Conservation (phyloP, 2,329 filamentous ascomycete genomes). For the Hypoxylon sp. region DNA sequence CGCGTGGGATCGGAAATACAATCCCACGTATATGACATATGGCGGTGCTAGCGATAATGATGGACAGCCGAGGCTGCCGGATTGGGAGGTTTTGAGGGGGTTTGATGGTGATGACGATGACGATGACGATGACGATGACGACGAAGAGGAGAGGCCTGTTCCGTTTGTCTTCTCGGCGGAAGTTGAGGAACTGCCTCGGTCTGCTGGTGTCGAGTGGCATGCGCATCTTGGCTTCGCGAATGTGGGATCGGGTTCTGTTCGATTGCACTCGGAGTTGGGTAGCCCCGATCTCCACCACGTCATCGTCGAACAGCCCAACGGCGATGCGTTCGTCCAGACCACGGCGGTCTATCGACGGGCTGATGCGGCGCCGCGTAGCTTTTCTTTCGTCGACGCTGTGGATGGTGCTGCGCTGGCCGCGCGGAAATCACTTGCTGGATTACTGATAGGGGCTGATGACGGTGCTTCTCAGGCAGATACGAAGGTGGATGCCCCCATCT, state of each 20-base stretch:
- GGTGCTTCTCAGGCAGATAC: not conserved
- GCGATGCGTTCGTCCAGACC: conserved; percentile 46
- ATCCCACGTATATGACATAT: conserved; percentile 61
- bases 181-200: conserved; percentile 80
- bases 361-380: not conserved
- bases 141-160: conserved; percentile 51
- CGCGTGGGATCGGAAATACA: conserved; percentile 75
- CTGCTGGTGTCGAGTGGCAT: conserved; percentile 86
- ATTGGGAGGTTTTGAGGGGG: conserved; percentile 60
- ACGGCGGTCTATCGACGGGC: conserved; percentile 15
- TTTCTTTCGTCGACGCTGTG: conserved; percentile 12
- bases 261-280: conserved; percentile 24
- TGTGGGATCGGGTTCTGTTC: conserved; percentile 44
- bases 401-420: conserved; percentile 19
- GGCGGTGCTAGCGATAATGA: conserved; percentile 43
- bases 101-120: conserved; percentile 53
- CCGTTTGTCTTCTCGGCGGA: conserved; percentile 81
- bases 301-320: conserved; percentile 37
- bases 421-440: conserved; percentile 21
- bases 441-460: conserved; percentile 7
- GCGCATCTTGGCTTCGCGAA: conserved; percentile 70
- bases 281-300: conserved; percentile 44
- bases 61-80: conserved; percentile 58
- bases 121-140: conserved; percentile 31
- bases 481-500: not conserved